Base-by-base conservation (phyloP, 139 green algal genomes). In the Tetraselmis chui region DNA sequence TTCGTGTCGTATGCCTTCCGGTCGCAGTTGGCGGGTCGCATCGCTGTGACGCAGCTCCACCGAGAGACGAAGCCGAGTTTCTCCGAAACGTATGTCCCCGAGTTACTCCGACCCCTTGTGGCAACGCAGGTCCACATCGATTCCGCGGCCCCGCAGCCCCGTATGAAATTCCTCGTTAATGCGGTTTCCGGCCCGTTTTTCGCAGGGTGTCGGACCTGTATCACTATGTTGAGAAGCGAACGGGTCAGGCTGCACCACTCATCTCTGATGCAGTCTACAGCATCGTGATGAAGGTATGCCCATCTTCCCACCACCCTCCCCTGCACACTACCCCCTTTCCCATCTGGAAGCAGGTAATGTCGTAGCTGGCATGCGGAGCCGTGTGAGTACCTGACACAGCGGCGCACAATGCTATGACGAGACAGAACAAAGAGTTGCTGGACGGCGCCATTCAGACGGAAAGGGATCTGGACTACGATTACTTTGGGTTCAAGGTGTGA, bases 391-490 rank as follows among this genome's bases (percentile, higher is more conserved):
- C n/a, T n/a, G n/a, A n/a, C n/a, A n/a, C n/a, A 25, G 27, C 84
- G 80, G 11, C 83, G 32, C 29, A 59, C 75, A 28, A 78, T 0
- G 79, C 28, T 11, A 84, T 78, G 30, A 27, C 79, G 27, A 78
- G 28, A 2, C 29, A 84, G 91, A 93, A 99, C 83, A 90, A 90
- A 23, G 90, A 95, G 28, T 85, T 87, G 0, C 89, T 99, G 28
- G 94, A 99, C 87, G 94, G 89, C 58, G 95, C 97, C 86, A 98
- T 99, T 81, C 95, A 98, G 76, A 99, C 99, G 86, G 94, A 99
- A 86, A 90, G 97, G 28, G 97, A 99, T 89, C 99, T 99, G 86
- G 96, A 99, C 86, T 99, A 99, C 83, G 97, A 99, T 88, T 99
- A 98, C 92, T 99, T 99, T 86, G 97, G 97, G 22, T 99, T 98